Evolutionary conservation across 148 eudicot species (phyloP), one percentile per base, ranked within the genome.

Genomic region (Nepenthes gracilis): DNA sequence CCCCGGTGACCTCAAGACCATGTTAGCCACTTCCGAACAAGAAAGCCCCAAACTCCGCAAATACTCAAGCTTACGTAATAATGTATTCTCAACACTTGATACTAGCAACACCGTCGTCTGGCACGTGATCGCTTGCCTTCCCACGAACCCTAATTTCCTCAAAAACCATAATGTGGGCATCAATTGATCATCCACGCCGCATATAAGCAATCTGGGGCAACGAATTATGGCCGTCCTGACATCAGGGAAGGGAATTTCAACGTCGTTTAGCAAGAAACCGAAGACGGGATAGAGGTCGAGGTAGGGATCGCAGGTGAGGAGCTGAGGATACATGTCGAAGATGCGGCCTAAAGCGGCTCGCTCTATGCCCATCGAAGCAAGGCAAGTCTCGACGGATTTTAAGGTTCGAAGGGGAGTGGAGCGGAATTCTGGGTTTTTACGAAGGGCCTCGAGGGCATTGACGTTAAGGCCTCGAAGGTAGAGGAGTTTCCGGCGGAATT

Each of bases 1-100:
- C 63, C 80, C 83, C 0, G 99, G 99, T 9, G 85, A 84, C 72
- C 99, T 79, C 72, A 82, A 58, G 43, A 93, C 85, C 86, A 93
- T 82, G 12, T 55, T 70, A 55, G 51, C 62, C 35, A 93, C 96
- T 32, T 82, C 91, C 8, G 66, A 53, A 52, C 64, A 59, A 5
- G 61, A 58, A 73, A 88, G 81, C 65, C 97, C 97, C 48, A 86
- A 70, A 4, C 47, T 61, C 52, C 36, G 54, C 61, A 90, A 71
- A 64, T 64, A 90, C 15, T 77, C 71, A 50, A 90, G 52, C 64
- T 85, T 85, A 0, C 80, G 83, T 14, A 73, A 12, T 15, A 88
- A 47, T 0, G 92, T 86, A 9, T 58, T 67, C 43, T 77, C 79
- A 1, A 84, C 90, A 48, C 65, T 78, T 1, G 85, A 84, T 36